Evolutionary conservation across 306 rosid genomes (phyloP).

Genomic region (Begonia peltatifolia): DNA sequence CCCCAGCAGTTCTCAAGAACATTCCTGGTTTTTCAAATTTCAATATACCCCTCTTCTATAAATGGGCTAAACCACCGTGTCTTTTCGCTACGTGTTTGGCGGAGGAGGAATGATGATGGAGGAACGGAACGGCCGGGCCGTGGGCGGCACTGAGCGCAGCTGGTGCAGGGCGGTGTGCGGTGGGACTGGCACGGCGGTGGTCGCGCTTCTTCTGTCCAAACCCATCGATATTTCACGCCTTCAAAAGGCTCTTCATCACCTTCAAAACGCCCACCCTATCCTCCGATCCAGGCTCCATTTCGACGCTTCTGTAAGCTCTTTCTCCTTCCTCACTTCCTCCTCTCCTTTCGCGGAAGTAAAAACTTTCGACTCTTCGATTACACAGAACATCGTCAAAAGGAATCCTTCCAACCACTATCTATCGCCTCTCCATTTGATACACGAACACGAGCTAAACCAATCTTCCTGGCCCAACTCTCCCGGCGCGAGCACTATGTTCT

Average conservation of each 20-base stretch:
- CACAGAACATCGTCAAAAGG: constrained; percentile 8
- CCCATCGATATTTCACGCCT: constrained; percentile 9
- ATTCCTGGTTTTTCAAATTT: too few species aligned
- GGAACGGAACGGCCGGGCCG: constrained; percentile 11
- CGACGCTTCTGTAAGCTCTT: constrained; percentile 2
- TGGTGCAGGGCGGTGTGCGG: constrained; percentile 42
- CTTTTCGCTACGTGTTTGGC: too few species aligned
- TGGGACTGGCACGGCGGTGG: constrained; percentile 42
- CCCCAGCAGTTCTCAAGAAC: too few species aligned
- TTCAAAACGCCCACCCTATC: constrained; percentile 45
- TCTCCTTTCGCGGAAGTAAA: constrained; percentile 22
- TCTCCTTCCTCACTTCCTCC: constrained; percentile 22
- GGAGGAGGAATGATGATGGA: too few species aligned
- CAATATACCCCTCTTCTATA: too few species aligned
- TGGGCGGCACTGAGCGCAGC: constrained; percentile 29
- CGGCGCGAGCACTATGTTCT: constrained; percentile 11
- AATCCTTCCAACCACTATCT: constrained; percentile 1
- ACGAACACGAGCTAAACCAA: constrained; percentile 37
- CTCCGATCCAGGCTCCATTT: constrained; percentile 32
- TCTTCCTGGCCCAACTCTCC: constrained; percentile 16
- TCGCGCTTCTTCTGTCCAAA: constrained; percentile 23
- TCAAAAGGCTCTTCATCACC: constrained; percentile 24
- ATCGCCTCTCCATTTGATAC: constrained; percentile 29
- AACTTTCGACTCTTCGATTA: constrained; percentile 2
- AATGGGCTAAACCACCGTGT: too few species aligned